A percentile compares a stretch with the other conserved stretches of the same genome.
Conservation (phyloP, 257 asterid species). For the Nicotiana attenuata region DNA sequence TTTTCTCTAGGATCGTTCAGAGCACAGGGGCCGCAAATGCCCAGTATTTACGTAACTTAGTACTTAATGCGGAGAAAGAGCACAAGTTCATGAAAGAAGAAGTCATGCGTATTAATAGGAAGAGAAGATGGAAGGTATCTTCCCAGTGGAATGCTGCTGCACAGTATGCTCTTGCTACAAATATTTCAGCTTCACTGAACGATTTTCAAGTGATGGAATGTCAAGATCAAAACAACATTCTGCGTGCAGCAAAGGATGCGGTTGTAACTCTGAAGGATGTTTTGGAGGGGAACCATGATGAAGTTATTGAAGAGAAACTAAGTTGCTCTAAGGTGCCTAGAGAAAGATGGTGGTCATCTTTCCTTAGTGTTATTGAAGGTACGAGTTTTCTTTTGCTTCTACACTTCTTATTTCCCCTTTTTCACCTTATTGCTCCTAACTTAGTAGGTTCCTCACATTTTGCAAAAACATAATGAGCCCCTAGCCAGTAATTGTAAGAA, state of each 20-base stretch:
- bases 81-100: conserved; percentile 12
- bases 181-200: conserved; percentile 36
- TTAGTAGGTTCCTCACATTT: not conserved
- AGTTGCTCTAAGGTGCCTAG: conserved; percentile 41
- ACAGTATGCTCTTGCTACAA: conserved; percentile 27
- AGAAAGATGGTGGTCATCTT: conserved; percentile 60
- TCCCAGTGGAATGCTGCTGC: conserved; percentile 37
- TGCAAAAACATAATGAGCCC: not conserved
- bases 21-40: conserved; percentile 84
- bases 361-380: conserved; percentile 67
- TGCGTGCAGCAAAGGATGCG: conserved; percentile 51
- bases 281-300: conserved; percentile 50
- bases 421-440: not conserved
- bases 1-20: conserved; percentile 66
- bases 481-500: not conserved
- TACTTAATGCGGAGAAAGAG: conserved; percentile 28
- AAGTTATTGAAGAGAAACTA: conserved; percentile 51
- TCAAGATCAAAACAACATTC: conserved; percentile 27
- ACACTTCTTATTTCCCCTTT: not conserved
- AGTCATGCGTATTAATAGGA: conserved; percentile 20
- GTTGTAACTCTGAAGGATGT: conserved; percentile 49
- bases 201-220: conserved; percentile 33
- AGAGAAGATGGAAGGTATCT: conserved; percentile 39
- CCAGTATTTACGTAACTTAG: conserved; percentile 60
- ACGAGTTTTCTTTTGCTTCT: conserved; percentile 3